Conservation (phyloP, 2,329 filamentous ascomycete genomes). For the Pseudofabraea citricarpa region DNA sequence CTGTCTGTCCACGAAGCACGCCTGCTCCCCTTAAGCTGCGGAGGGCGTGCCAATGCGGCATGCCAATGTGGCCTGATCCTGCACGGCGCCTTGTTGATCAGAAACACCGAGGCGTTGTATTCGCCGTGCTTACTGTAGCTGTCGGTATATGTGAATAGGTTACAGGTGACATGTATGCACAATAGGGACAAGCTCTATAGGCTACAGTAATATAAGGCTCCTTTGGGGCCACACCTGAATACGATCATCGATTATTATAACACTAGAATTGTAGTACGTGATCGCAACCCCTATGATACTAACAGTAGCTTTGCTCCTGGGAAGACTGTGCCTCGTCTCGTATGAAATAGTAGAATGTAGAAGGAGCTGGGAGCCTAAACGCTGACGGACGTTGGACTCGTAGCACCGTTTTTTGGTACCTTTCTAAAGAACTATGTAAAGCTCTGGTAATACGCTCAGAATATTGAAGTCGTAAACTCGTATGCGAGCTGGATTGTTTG, state of each 20-base stretch:
- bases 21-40: constrained; percentile 1
- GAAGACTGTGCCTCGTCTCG: constrained; percentile 1
- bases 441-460: background rate
- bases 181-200: too few species aligned
- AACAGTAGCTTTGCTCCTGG: background rate
- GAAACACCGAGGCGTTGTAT: constrained; percentile 1
- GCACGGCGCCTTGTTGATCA: constrained; percentile 2
- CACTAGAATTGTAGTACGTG: too few species aligned
- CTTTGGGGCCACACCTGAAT: too few species aligned
- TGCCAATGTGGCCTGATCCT: constrained; percentile 4
- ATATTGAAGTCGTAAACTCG: background rate
- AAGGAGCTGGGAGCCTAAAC: constrained; percentile 1
- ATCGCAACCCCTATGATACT: too few species aligned
- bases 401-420: background rate
- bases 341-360: constrained; percentile 2
- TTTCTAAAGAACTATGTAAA: background rate
- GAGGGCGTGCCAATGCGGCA: too few species aligned
- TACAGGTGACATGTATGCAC: too few species aligned
- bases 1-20: constrained; percentile 1
- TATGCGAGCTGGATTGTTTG: constrained; percentile 1
- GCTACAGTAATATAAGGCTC: too few species aligned
- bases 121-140: background rate
- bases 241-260: too few species aligned
- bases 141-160: too few species aligned
- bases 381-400: background rate